Base-by-base conservation (phyloP, 2,329 filamentous ascomycete genomes). In the Fusarium camptoceras region DNA sequence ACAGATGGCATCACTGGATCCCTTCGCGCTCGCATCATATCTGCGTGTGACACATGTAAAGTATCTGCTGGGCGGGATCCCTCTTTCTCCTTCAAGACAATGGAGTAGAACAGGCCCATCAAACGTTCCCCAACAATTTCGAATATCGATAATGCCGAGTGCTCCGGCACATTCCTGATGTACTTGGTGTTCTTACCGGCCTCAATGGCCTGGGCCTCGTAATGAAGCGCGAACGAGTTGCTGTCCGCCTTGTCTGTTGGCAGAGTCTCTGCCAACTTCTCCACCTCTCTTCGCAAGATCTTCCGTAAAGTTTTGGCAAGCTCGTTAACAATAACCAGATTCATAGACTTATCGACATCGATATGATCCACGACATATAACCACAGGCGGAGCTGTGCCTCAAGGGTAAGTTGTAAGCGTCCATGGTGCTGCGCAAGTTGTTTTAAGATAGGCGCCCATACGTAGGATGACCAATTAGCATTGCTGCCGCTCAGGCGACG, bases 1-100 rank as follows among this genome's bases (percentile, higher is more conserved):
- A 79, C 69, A 88, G 75, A 71, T 8, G 76, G 78, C 59, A 74
- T 70, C 41, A 80, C 76, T 4, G 76, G 75, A 59, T 82, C 80
- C 54, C 64, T 70, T 10, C 80, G 74, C 28, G 73, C 73, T 42
- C 73, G 70, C 76, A 81, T 77, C 12, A 72, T 69, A 12, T 81
- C 80, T n/a, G 81, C 68, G 9, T 72, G 68, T 14, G 76, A 65
- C n/a, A 80, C 58, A 9, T 74, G 60, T n/a, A 66, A 64, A 6
- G 44, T 43, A 6, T 66, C 65, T 34, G 66, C 64, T 31, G 76
- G 43, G 8, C 73, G 53, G 14, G 44, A 50, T 42, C 46, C 73
- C 68, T 51, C 56, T 64, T 18, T 69, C 43, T 81, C 78, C 37
- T 72, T 59, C 6, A 66, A 41, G 8, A 73, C 71, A 22, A 80